Percentiles rank a stretch among this genome's conserved stretches.
phyloP scores from a whole-genome alignment of 176 grass and related monocot genomes.

The Typha latifolia region DNA sequence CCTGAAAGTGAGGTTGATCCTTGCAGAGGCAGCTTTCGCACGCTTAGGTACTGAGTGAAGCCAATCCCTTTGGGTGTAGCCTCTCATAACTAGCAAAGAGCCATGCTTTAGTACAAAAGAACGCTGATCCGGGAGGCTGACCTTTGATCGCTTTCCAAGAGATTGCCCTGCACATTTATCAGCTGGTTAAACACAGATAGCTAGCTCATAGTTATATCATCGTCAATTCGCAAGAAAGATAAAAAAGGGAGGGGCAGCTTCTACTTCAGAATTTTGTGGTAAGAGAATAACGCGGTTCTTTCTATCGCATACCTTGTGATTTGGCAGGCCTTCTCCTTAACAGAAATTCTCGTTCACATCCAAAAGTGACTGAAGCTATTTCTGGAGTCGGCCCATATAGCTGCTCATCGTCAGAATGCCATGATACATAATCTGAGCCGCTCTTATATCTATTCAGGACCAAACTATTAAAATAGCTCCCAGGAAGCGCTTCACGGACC shows the following conservation, averaged over 20 bases:
- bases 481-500: constrained; percentile 62
- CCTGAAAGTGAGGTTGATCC: constrained; percentile 86
- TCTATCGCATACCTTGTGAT: constrained; percentile 26
- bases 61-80: constrained; percentile 77
- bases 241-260: background rate
- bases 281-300: too few species aligned
- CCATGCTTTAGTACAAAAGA: constrained; percentile 65
- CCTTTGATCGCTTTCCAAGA: constrained; percentile 34
- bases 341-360: constrained; percentile 70
- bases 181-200: constrained; percentile 6
- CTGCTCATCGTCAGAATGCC: constrained; percentile 86
- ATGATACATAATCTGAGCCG: constrained; percentile 73
- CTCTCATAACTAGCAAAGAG: constrained; percentile 75
- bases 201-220: background rate
- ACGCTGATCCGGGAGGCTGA: constrained; percentile 21
- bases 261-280: background rate
- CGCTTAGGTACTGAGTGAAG: constrained; percentile 73
- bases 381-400: constrained; percentile 68
- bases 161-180: constrained; percentile 16
- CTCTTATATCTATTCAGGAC: constrained; percentile 77
- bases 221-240: background rate
- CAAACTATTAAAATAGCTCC: constrained; percentile 81
- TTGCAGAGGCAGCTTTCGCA: constrained; percentile 39
- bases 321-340: constrained; percentile 51
- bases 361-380: constrained; percentile 67